Evolutionary conservation across 768 basidiomycete species (phyloP).

Genomic region (Suillus brevipes): DNA sequence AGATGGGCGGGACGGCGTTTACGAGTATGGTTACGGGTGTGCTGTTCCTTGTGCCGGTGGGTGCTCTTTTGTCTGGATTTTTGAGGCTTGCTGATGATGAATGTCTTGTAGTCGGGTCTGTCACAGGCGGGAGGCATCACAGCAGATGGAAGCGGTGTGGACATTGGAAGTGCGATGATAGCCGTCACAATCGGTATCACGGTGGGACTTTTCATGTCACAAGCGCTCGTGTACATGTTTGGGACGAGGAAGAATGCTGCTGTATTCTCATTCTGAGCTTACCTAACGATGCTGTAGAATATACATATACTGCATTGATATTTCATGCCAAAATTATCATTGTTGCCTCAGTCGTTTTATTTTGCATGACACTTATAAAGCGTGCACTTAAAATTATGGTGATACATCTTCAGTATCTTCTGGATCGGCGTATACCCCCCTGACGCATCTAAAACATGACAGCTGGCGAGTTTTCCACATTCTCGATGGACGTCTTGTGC

Average conservation of each 20-base stretch:
- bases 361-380: not conserved
- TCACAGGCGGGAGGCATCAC: conserved; percentile 86
- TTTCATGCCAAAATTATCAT: not conserved
- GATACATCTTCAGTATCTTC: conserved; percentile 11
- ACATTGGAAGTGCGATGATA: conserved; percentile 86
- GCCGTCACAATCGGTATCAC: conserved; percentile 91
- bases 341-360: not conserved
- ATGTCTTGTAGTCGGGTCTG: conserved; percentile 62
- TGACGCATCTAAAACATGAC: conserved; percentile 70
- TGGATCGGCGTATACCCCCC: not conserved
- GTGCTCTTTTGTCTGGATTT: conserved; percentile 29
- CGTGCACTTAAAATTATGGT: not conserved
- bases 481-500: conserved; percentile 92
- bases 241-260: conserved; percentile 82
- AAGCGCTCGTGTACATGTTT: conserved; percentile 84
- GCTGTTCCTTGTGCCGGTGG: conserved; percentile 81
- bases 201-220: conserved; percentile 86
- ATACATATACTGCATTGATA: not conserved
- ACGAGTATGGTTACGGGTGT: conserved; percentile 91
- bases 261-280: conserved; percentile 71
- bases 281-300: conserved; percentile 1
- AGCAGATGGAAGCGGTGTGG: conserved; percentile 77
- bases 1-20: conserved; percentile 84
- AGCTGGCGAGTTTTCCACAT: conserved; percentile 84
- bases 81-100: conserved; percentile 4